Evolutionary conservation across 2,329 filamentous ascomycete species (phyloP).

Genomic region (Curvularia hawaiiensis): DNA sequence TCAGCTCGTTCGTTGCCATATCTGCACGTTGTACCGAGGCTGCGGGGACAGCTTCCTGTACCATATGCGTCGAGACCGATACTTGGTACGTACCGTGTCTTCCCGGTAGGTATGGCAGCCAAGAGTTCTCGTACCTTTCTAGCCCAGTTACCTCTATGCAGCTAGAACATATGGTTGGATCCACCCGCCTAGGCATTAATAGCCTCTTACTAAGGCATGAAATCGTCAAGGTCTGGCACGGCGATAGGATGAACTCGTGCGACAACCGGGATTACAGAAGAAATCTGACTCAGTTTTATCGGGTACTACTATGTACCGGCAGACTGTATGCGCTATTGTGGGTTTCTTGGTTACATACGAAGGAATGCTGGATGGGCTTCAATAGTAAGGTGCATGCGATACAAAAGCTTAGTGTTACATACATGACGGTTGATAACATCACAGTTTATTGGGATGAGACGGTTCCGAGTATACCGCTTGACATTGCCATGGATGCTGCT

Average conservation of each 20-base stretch:
- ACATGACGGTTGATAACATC: not conserved
- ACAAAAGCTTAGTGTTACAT: not conserved
- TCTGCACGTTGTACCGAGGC: slow-evolving; percentile 8
- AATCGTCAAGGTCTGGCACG: not conserved
- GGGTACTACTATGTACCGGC: not conserved
- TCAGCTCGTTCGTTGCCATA: slow-evolving; percentile 7
- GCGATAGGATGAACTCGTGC: not conserved
- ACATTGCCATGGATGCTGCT: not conserved
- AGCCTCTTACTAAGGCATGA: not conserved
- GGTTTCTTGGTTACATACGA: not conserved
- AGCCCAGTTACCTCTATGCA: not conserved
- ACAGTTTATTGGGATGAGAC: not conserved
- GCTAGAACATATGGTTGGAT: slow-evolving; percentile 2
- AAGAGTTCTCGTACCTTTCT: slow-evolving; percentile 8
- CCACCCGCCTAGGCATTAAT: not conserved
- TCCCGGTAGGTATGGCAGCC: slow-evolving; percentile 5
- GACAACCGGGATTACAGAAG: not conserved
- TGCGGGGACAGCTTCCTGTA: slow-evolving; percentile 12
- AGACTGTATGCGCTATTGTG: not conserved
- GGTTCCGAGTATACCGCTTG: not conserved
- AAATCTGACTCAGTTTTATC: not conserved
- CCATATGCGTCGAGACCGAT: slow-evolving; percentile 4
- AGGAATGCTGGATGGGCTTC: not conserved
- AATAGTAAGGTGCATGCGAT: not conserved
- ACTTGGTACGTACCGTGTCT: slow-evolving; percentile 4